Evolutionary conservation across 176 grass and related monocot genomes (phyloP), one percentile per base, ranked within the genome.

Genomic region (Alloteropsis semialata): DNA sequence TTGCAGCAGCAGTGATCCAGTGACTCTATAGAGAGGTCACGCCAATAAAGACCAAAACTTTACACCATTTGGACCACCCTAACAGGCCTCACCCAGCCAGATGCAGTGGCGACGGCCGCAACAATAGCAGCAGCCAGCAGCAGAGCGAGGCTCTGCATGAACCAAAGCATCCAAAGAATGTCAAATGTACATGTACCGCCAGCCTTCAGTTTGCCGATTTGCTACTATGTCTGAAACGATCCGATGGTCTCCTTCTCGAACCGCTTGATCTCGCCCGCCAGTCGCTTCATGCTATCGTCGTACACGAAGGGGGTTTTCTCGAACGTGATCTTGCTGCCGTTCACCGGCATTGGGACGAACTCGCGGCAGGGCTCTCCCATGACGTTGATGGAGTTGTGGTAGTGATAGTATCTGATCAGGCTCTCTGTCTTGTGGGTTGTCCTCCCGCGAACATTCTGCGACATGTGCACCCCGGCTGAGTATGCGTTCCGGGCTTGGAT

Each of bases 371-470:
- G 92, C 81, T 97, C 94, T 3, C 89, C 94, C 37, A 97, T 50
- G 15, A 94, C 88, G 10, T 94, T 94, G 80, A 97, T 97, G 29
- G 92, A 90, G 79, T 89, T 87, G 74, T 97, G 94, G 33, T 94
- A 97, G 42, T 97, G 94, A 67, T 94, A 97, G 85, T 97, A 97
- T 74, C 88, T 85, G 84, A 97, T 97, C 43, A 97, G 69, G 84
- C 38, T 63, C 5, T 92, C 94, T 1, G 94, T 97, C 79, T 88
- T 92, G 85, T 94, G 87, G 15, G 88, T 97, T 22, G 94, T 85
- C 63, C 83, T 93, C 28, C 94, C 94, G 1, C 69, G 32, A 12
- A 97, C 42, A 29, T 97, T 89, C 54, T 94, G 87, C 1, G 92
- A 97, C 94, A 97, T 92, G 87, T 94, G 94, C 80, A 97, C 94